Percentiles rank a stretch among this genome's conserved stretches.
Conservation (phyloP, 2,329 filamentous ascomycete species). For the Celoporthe dispersa region DNA sequence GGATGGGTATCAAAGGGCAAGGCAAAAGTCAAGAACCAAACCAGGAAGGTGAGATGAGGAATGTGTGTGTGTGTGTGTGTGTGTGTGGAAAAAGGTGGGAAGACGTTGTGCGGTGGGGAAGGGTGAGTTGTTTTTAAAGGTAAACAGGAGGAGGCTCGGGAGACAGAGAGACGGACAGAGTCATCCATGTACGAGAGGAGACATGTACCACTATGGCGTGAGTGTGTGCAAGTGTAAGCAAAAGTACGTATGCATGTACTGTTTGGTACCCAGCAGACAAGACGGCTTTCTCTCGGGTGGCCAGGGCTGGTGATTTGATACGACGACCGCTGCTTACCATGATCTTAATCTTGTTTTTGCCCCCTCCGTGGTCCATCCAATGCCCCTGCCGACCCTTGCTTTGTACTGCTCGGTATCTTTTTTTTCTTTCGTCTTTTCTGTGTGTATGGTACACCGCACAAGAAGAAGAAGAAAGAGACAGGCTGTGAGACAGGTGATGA, state of each 20-base stretch:
- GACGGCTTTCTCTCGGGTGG: not conserved
- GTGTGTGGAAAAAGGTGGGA: not conserved
- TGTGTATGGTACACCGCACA: not conserved
- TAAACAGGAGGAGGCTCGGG: not conserved
- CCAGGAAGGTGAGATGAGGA: not conserved
- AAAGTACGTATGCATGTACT: not conserved
- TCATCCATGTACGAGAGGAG: not conserved
- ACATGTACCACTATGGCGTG: not conserved
- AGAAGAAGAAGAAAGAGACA: not conserved
- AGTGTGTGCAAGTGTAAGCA: not conserved
- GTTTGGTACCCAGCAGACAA: not conserved
- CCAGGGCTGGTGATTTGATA: not conserved
- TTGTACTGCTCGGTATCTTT: no score
- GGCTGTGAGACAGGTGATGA: not conserved
- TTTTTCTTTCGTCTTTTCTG: not conserved
- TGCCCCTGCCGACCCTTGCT: not conserved
- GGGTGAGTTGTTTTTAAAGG: constrained; percentile 4
- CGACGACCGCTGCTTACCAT: not conserved
- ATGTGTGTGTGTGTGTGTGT: not conserved
- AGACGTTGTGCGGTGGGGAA: not conserved
- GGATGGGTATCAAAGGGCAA: constrained; percentile 7
- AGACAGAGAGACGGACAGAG: not conserved
- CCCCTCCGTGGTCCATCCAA: not conserved
- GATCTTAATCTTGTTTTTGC: not conserved
- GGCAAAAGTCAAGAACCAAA: not conserved